Evolutionary conservation across 2,329 filamentous ascomycete species (phyloP).

Genomic region (Sarocladium brachiariae): DNA sequence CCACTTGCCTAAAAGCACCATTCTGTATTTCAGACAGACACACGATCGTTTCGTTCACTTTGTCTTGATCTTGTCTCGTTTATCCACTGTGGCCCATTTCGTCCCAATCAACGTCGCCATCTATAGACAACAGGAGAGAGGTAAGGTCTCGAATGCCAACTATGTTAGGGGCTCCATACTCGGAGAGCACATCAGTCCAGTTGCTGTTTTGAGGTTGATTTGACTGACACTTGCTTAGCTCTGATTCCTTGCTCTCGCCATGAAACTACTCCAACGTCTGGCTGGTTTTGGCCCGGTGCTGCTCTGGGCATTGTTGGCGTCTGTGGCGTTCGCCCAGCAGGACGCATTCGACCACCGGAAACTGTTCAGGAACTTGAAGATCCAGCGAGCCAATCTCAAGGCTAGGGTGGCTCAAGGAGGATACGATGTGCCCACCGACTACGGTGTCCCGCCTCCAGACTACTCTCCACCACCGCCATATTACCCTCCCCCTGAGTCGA

Average conservation of each 20-base stretch:
- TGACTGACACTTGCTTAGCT: not conserved
- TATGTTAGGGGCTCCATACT: too few relatives aligned
- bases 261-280: not conserved
- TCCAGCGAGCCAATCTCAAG: conserved; percentile 8
- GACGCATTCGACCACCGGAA: conserved; percentile 4
- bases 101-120: too few relatives aligned
- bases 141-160: too few relatives aligned
- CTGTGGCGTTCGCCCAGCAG: conserved; percentile 9
- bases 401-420: conserved; percentile 10
- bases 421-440: conserved; percentile 12
- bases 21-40: not conserved
- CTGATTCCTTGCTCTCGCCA: not conserved
- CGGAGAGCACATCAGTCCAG: too few relatives aligned
- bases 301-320: not conserved
- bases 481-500: conserved; percentile 5
- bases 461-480: conserved; percentile 13
- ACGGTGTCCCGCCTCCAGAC: conserved; percentile 19
- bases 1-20: not conserved
- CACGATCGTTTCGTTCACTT: conserved; percentile 2
- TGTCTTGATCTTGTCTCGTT: conserved; percentile 4
- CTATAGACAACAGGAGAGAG: not conserved
- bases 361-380: not conserved
- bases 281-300: not conserved
- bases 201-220: too few relatives aligned
- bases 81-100: not conserved